Percentiles rank a stretch among this genome's conserved stretches.
phyloP scores from a whole-genome alignment of 2,329 filamentous ascomycete genomes.

The Beauveria medogensis region DNA sequence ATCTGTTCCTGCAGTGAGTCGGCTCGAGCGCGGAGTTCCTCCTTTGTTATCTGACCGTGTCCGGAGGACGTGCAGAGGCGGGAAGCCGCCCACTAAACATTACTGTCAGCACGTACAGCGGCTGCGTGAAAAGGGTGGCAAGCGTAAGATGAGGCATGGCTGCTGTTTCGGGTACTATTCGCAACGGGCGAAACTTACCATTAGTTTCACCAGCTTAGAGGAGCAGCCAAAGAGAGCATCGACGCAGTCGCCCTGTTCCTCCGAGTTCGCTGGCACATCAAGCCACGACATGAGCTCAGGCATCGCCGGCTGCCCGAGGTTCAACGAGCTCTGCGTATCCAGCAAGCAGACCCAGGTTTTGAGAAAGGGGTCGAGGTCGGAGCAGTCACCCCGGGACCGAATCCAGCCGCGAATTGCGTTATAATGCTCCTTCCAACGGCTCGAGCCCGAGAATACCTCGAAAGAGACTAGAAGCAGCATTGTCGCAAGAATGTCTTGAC shows the following conservation, averaged over 20 bases:
- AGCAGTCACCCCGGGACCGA: neutral
- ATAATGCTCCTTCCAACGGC: neutral
- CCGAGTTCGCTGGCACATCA: neutral
- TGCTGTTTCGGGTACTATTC: neutral
- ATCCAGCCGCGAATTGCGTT: neutral
- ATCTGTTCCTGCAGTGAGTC: neutral
- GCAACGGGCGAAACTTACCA: neutral
- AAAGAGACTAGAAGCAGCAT: neutral
- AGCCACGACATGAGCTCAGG: neutral
- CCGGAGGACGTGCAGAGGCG: neutral
- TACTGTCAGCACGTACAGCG: neutral
- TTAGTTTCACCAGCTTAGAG: neutral
- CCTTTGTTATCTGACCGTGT: neutral
- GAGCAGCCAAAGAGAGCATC: neutral
- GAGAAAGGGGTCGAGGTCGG: neutral
- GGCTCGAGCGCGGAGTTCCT: neutral
- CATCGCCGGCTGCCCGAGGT: neutral
- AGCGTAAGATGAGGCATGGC: neutral
- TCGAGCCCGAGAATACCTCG: neutral
- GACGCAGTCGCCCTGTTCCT: neutral
- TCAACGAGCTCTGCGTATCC: neutral
- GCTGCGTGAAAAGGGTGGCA: neutral
- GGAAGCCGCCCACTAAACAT: neutral
- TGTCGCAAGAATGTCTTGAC: neutral
- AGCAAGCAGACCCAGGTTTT: neutral